These are phyloP conservation scores for Candida michaelii DNA, from an alignment of 805 yeast species.

Conservation along the genomic window DNA sequence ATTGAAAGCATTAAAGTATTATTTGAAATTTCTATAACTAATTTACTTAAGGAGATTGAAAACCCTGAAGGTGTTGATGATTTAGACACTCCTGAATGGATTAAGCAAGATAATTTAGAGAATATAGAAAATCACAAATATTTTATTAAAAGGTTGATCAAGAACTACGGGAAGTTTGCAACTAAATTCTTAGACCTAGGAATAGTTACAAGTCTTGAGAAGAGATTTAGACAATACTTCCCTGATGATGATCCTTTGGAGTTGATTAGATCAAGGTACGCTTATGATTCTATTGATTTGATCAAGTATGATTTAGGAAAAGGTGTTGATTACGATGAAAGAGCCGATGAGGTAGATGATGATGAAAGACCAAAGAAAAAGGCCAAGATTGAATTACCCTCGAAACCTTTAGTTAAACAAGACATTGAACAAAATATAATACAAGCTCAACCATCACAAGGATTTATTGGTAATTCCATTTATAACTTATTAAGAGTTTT, in stretches of 20 bases:
- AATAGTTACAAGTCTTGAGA: conserved; percentile 65
- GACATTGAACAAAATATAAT: conserved; percentile 4
- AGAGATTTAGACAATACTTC: conserved; percentile 63
- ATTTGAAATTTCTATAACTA: conserved; percentile 73
- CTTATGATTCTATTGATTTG: conserved; percentile 35
- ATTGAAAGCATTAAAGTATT: conserved; percentile 76
- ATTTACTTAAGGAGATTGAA: conserved; percentile 39
- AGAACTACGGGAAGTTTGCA: conserved; percentile 64
- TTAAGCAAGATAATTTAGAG: conserved; percentile 45
- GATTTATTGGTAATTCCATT: conserved; percentile 33
- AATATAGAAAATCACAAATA: conserved; percentile 24
- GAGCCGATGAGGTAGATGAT: conserved; percentile 14
- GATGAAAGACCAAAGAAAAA: conserved; percentile 17
- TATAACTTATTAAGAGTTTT: conserved; percentile 52
- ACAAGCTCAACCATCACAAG: conserved; percentile 14
- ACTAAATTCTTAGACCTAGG: conserved; percentile 67
- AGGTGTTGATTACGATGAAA: conserved; percentile 6
- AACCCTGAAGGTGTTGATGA: conserved; percentile 28
- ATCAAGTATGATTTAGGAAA: conserved; percentile 38
- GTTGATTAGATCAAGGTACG: conserved; percentile 40
- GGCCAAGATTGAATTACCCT: conserved; percentile 10
- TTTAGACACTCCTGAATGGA: conserved; percentile 32
- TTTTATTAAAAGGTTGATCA: conserved; percentile 31
- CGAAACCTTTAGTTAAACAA: conserved; percentile 12
- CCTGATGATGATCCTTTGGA: conserved; percentile 53